Percentiles rank a stretch among this genome's conserved stretches.
Evolutionary conservation across 2,329 filamentous ascomycete genomes (phyloP).

Genomic region (Trichophyton verrucosum): DNA sequence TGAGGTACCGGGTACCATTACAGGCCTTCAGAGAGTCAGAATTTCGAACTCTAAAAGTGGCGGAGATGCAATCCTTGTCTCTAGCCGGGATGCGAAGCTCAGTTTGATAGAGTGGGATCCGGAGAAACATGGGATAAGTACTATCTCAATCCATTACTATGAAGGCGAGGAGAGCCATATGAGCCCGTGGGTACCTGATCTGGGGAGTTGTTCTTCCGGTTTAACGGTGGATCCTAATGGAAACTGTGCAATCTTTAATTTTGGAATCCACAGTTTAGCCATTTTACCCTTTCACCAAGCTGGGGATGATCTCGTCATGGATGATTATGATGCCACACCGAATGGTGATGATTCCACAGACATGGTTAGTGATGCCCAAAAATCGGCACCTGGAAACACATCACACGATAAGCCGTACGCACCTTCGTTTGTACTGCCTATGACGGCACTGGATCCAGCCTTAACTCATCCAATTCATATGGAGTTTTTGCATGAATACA

Average conservation of each 20-base stretch:
- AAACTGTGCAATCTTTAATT: conserved; percentile 87
- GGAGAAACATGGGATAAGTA: conserved; percentile 63
- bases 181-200: conserved; percentile 65
- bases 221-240: conserved; percentile 82
- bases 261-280: conserved; percentile 75
- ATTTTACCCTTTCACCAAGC: conserved; percentile 83
- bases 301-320: conserved; percentile 81
- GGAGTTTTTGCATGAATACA: conserved; percentile 89
- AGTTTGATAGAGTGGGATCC: conserved; percentile 91
- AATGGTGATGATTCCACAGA: conserved; percentile 52
- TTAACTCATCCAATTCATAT: conserved; percentile 83
- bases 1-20: conserved; percentile 69
- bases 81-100: conserved; percentile 82
- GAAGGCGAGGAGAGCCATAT: conserved; percentile 82
- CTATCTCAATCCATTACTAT: conserved; percentile 94
- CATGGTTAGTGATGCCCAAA: conserved; percentile 25
- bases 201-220: conserved; percentile 66
- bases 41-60: conserved; percentile 60
- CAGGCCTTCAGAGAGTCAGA: conserved; percentile 67
- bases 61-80: conserved; percentile 70
- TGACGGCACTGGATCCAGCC: conserved; percentile 76
- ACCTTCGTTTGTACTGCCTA: conserved; percentile 81
- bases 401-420: conserved; percentile 57
- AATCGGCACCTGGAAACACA: conserved; percentile 9
- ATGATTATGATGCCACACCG: conserved; percentile 74